Conservation (phyloP, 164 flowering plant genomes). For the Macadamia tetraphylla region DNA sequence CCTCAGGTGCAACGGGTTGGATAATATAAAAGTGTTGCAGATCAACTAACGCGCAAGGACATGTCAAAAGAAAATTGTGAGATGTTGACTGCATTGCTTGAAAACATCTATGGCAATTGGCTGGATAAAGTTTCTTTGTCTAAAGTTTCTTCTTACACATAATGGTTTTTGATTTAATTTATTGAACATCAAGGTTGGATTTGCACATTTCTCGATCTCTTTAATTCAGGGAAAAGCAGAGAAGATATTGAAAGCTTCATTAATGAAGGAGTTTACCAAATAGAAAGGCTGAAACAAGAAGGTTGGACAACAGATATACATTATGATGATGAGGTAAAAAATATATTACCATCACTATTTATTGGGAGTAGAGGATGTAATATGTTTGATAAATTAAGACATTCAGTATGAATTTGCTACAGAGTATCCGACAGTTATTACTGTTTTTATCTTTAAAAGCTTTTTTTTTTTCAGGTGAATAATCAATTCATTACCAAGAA, state of each 20-base stretch:
- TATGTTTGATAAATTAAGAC: neutral
- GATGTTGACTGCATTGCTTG: constrained; percentile 84
- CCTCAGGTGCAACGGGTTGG: constrained; percentile 90
- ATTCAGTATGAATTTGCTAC: neutral
- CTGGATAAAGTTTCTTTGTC: constrained; percentile 51
- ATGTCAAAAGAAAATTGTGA: constrained; percentile 85
- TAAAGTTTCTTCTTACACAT: constrained; percentile 40
- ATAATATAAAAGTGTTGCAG: constrained; percentile 95
- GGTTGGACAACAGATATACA: constrained; percentile 66
- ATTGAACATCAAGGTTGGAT: constrained; percentile 8
- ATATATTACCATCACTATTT: neutral
- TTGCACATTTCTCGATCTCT: constrained; percentile 3
- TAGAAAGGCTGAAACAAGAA: constrained; percentile 74
- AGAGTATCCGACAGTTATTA: neutral
- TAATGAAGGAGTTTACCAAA: constrained; percentile 75
- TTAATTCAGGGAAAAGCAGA: constrained; percentile 57
- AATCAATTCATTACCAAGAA: too few relatives aligned
- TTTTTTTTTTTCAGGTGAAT: too few relatives aligned
- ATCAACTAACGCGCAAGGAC: constrained; percentile 71
- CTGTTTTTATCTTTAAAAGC: too few relatives aligned
- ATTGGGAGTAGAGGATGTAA: neutral
- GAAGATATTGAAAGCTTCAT: constrained; percentile 74
- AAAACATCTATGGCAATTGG: constrained; percentile 86
- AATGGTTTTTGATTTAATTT: constrained; percentile 6
- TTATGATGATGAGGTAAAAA: constrained; percentile 88